Evolutionary conservation across 129 eudicot genomes (phyloP), one percentile per base, ranked within the genome.

Genomic region (Heracleum sosnowskyi): DNA sequence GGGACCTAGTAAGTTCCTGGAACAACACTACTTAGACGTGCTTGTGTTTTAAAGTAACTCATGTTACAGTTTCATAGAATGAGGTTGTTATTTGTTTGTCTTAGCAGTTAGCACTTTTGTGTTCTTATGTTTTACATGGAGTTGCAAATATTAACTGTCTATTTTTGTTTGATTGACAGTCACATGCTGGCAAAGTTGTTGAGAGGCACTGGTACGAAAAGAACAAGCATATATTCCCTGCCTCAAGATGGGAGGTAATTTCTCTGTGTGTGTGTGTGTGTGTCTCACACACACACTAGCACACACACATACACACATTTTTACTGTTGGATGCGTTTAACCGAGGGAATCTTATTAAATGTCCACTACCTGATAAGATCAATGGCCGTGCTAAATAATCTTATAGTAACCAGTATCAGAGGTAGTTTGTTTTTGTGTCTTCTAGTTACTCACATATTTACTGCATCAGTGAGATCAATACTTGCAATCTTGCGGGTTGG

Each of bases 241-340:
- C 99, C 83, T 95, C 99, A 79, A 86, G 99, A 95, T 95, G 99
- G 99, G 99, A 95, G 99, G 99, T 95, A 87, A n/a, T 15, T 33
- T 64, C 72, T 28, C 39, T 33, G 55, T 55, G 57, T 45, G 69
- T 34, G 57, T 69, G 31, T 5, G 31, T 5, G 31, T 4, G 28
- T 0, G 28, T 2, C 63, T 0, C 63, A 6, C 63, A 6, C 63
- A 1, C 63, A 1, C 28, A 0, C 64, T n/a, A n/a, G n/a, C n/a
- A 4, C 20, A 20, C 78, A 66, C 41, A 31, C 20, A 4, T n/a
- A 66, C 71, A 64, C 17, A 68, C n/a, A 33, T 29, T 29, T 63
- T 4, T 63, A 63, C 41, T 33, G 4, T 5, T 17, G 42, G 26
- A 16, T 68, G 73, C 7, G 4, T 34, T 69, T 4, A 69, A 18